Percentiles rank a stretch among this genome's conserved stretches.
Evolutionary conservation across 2,329 filamentous ascomycete genomes (phyloP).

Genomic region (Penicillium sp.): DNA sequence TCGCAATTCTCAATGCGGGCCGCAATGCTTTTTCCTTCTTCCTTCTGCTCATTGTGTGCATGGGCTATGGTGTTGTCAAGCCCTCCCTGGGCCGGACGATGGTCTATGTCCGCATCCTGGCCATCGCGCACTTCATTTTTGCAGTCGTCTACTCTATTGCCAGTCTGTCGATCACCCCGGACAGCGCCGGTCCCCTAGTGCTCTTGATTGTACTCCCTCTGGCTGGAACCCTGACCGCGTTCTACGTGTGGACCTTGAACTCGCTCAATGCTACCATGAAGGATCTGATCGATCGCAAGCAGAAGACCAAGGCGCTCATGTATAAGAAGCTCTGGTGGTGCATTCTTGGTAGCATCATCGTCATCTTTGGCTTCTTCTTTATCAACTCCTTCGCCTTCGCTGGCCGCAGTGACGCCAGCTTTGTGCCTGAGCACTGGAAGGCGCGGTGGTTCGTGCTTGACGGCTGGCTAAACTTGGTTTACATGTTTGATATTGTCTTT

Average conservation of each 20-base stretch:
- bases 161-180: constrained; percentile 82
- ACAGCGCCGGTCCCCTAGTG: constrained; percentile 83
- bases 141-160: constrained; percentile 90
- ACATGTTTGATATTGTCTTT: constrained; percentile 88
- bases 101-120: constrained; percentile 88
- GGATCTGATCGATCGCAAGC: constrained; percentile 90
- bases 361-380: constrained; percentile 98
- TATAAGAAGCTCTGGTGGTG: constrained; percentile 99
- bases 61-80: constrained; percentile 99
- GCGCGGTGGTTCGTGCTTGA: constrained; percentile 96
- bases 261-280: constrained; percentile 93
- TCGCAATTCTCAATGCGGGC: constrained; percentile 89
- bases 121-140: constrained; percentile 90
- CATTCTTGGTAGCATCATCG: constrained; percentile 84
- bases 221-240: constrained; percentile 86
- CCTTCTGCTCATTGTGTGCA: constrained; percentile 93
- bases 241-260: constrained; percentile 98
- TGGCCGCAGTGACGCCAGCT: constrained; percentile 77
- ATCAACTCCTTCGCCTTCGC: constrained; percentile 96
- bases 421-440: constrained; percentile 96
- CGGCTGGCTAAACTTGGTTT: constrained; percentile 95
- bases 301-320: constrained; percentile 90
- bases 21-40: constrained; percentile 99
- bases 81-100: constrained; percentile 87
- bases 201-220: constrained; percentile 91